Evolutionary conservation across 225 moss, liverwort and hornwort species (phyloP), one percentile per base, ranked within the genome.

Genomic region (Anthoceros angustus): DNA sequence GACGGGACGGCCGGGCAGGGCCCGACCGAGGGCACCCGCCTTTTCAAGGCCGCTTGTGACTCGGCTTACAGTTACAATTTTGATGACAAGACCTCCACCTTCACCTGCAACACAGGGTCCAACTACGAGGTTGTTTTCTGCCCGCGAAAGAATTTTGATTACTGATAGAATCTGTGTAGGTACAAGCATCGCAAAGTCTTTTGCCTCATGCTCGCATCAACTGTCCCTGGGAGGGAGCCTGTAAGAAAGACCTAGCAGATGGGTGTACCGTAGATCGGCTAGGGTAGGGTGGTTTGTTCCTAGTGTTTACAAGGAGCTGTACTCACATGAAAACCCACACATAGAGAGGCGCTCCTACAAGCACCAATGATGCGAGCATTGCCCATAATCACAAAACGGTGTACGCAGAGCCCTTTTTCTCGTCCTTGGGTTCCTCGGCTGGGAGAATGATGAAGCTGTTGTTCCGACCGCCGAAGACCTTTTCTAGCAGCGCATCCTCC

Each of bases 41-140:
- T 64, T 32, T 71, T 65, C 64, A 71, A 71, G 71, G 46, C 9
- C 23, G 71, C 71, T 64, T 71, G 71, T 42, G 64, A 63, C 50
- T 45, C 46, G 46, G 71, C 71, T 65, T 71, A 71, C 71, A 64
- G 64, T 25, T 71, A 64, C 64, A 64, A 64, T 46, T 64, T 20
- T 9, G 71, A 71, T 49, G 71, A 71, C 71, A 2, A 43, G 43
- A 71, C 64, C 42, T 64, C 64, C 65, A 71, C 71, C 18, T 71
- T 71, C 71, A 64, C 16, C 48, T 71, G 71, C 71, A 18, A 25
- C 9, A 62, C 18, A 2, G 69, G n/a, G 45, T 46, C 71, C 65
- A 50, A 64, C 39, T 71, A 71, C 64, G 50, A 71, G 46, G 42
- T 71, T 64, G 65, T 71, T 64, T 71, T 71, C 39, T 71, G 71